These are phyloP conservation scores for Parietichytrium sp. DNA, from an alignment of 108 stramenopile genomes.

Conservation along the genomic window DNA sequence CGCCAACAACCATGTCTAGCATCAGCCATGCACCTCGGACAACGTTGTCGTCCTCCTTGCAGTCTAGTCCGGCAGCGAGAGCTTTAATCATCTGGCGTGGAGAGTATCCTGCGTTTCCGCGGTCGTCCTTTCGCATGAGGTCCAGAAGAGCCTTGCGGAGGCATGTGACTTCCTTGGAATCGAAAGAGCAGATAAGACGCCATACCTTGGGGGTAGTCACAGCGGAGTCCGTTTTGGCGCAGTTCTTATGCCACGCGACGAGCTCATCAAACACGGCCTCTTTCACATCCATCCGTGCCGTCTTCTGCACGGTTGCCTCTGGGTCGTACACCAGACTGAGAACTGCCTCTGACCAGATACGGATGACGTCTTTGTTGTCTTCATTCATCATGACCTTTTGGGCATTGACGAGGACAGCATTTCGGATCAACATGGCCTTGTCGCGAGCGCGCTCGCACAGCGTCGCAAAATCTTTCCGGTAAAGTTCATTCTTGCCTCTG, in stretches of 20 bases:
- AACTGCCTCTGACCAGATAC: not conserved
- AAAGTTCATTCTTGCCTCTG: not conserved
- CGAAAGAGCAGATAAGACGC: not conserved
- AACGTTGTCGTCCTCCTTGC: not conserved
- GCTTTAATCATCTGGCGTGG: not conserved
- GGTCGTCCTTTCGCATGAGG: not conserved
- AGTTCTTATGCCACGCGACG: no score
- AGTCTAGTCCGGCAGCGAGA: not conserved
- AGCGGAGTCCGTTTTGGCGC: not conserved
- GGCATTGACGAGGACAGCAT: not conserved
- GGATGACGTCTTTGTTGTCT: not conserved
- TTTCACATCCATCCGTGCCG: not conserved
- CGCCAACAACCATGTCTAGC: slow-evolving; percentile 4
- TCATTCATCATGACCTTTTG: not conserved
- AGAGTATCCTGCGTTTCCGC: no score
- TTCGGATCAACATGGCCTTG: not conserved
- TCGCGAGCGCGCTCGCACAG: not conserved
- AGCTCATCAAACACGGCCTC: not conserved
- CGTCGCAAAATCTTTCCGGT: not conserved
- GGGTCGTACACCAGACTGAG: slow-evolving; percentile 10
- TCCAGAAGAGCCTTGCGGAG: not conserved
- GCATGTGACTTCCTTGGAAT: not conserved
- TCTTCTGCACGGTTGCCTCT: slow-evolving; percentile 19
- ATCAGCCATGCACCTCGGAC: not conserved
- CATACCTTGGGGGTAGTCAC: not conserved